A percentile compares a stretch with the other conserved stretches of the same genome.
Evolutionary conservation across 371 early-diverging fungal species (phyloP).

Genomic region (Zychaea mexicana): DNA sequence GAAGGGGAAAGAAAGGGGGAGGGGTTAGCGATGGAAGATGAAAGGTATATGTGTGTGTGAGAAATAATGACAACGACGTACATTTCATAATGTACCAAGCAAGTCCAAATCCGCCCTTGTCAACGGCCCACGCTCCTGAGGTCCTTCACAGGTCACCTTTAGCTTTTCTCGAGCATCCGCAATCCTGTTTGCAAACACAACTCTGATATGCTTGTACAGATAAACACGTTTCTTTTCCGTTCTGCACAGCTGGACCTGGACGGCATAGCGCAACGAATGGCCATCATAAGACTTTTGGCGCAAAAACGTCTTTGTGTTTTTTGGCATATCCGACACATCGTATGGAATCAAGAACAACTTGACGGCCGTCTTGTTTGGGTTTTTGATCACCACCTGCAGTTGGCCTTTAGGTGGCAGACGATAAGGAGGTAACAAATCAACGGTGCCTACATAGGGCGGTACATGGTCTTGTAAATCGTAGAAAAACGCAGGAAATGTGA

Average conservation of each 20-base stretch:
- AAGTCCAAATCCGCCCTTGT: conserved; percentile 14
- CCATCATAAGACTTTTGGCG: conserved; percentile 72
- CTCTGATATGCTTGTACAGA: conserved; percentile 70
- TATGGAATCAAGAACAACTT: conserved; percentile 84
- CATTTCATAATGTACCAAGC: neutral
- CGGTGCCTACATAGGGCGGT: conserved; percentile 55
- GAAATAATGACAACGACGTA: neutral
- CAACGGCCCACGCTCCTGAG: conserved; percentile 43
- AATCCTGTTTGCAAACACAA: conserved; percentile 75
- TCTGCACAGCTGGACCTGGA: conserved; percentile 75
- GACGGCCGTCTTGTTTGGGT: conserved; percentile 77
- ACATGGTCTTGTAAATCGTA: conserved; percentile 64
- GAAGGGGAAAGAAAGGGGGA: neutral
- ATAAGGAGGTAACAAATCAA: conserved; percentile 52
- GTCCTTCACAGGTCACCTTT: conserved; percentile 65
- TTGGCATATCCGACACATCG: conserved; percentile 80
- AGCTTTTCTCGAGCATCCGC: conserved; percentile 66
- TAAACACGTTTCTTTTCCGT: conserved; percentile 61
- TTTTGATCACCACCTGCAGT: conserved; percentile 83
- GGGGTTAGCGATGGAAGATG: neutral
- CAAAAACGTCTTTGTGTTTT: conserved; percentile 74
- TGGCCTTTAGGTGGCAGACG: conserved; percentile 80
- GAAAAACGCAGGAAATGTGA: conserved; percentile 77
- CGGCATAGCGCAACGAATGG: conserved; percentile 64
- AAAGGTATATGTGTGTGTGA: neutral